A percentile compares a stretch with the other conserved stretches of the same genome.
phyloP scores from a whole-genome alignment of 192 early-diverging fungal genomes.

The Geosiphon pyriformis region DNA sequence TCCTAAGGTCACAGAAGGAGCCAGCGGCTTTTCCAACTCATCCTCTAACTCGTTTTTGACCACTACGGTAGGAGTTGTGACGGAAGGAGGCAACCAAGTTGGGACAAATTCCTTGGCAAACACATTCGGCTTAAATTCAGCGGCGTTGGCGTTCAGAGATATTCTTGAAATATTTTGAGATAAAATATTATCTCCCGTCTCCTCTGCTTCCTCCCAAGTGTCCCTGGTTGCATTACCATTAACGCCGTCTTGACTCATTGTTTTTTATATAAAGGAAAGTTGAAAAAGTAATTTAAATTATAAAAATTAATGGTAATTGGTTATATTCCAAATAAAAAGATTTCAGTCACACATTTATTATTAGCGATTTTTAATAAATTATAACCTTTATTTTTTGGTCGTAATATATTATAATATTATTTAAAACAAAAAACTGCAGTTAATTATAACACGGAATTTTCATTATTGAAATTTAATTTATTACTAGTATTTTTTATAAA shows the following conservation, averaged over 20 bases:
- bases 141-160: constrained; percentile 58
- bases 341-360: too few relatives aligned
- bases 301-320: too few relatives aligned
- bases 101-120: constrained; percentile 72
- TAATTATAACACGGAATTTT: too few relatives aligned
- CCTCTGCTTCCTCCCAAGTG: constrained; percentile 25
- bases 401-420: too few relatives aligned
- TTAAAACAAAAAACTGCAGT: too few relatives aligned
- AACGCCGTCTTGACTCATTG: not conserved
- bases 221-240: constrained; percentile 1
- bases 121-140: constrained; percentile 61
- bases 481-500: too few relatives aligned
- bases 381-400: too few relatives aligned
- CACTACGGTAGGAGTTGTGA: constrained; percentile 23
- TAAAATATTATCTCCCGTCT: constrained; percentile 14
- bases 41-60: constrained; percentile 24
- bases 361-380: too few relatives aligned
- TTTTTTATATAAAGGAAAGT: too few relatives aligned
- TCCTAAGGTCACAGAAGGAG: constrained; percentile 27
- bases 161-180: constrained; percentile 47
- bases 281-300: too few relatives aligned
- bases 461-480: too few relatives aligned
- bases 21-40: constrained; percentile 12
- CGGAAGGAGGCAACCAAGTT: constrained; percentile 38
- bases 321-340: too few relatives aligned